Evolutionary conservation across 2,329 filamentous ascomycete species (phyloP), one percentile per base, ranked within the genome.

Genomic region (Leptographium flavum): DNA sequence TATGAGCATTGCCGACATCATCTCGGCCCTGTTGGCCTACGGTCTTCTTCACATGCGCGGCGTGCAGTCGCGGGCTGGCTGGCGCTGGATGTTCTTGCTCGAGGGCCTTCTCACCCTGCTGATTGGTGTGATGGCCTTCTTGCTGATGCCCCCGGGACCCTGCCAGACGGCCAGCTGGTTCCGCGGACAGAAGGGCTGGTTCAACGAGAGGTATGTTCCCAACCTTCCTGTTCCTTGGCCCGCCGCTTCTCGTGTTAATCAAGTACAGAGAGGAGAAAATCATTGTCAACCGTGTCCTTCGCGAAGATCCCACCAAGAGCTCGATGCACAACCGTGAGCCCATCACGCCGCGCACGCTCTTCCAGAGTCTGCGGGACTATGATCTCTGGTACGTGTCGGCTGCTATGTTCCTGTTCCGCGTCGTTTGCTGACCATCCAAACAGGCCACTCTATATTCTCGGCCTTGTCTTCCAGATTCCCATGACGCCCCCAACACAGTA

Each of bases 291-390:
- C 64, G 79, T 1, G 58, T 69, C 9, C 53, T 69, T 8, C 70
- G 77, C 1, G 77, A 81, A 38, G 77, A 79, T 46, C 76, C 75
- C 0, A 68, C 65, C 38, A 76, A 76, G 54, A 70, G 70, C 45
- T 67, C 68, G 43, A 77, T 80, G 72, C 72, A 78, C 54, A 79
- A 79, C 50, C 67, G 75, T 5, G 62, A 78, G 55, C 67, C 69
- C 0, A 68, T 79, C 30, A 73, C 70, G 1, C 63, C 62, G 0
- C 60, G 56, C 4, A 58, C 67, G 2, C 64, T 78, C 1, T 75
- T 69, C 67, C 57, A 71, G 25, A 68, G 68, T 4, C 57, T 77
- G 1, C 62, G 60, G 5, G 76, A 52, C 47, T 53, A 46, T 19
- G 54, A 55, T 35, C 32, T 55, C 17, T 55, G 54, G 50, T 50